Evolutionary conservation across 352 stramenopile species (phyloP), one percentile per base, ranked within the genome.

Genomic region (Phytophthora meadii): DNA sequence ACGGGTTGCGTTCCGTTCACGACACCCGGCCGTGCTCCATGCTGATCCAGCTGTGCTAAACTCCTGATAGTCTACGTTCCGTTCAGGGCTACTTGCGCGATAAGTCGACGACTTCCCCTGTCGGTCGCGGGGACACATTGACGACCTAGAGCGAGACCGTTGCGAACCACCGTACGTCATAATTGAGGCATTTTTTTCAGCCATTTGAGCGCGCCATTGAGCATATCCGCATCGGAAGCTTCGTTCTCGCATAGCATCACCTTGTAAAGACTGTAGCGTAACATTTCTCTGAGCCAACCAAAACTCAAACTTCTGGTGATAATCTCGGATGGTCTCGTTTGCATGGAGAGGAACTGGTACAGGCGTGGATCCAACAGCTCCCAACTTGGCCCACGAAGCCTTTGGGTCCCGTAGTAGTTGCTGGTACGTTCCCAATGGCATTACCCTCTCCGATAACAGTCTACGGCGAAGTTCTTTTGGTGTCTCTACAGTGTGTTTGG

Each of bases 301-400:
- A 25, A 72, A 72, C 32, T 72, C 40, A n/a, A 72, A 72, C n/a
- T 69, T 68, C 24, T 68, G 58, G 25, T 65, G 60, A 24, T 72
- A 72, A 22, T 72, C 65, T n/a, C n/a, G n/a, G n/a, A n/a, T n/a
- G n/a, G n/a, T n/a, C n/a, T 72, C 59, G 10, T 44, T 52, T 2
- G 12, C 1, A 7, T 52, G 39, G 10, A 69, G 32, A 32, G 65
- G 65, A 4, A 72, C 53, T n/a, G 65, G 59, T 37, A 72, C 68
- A 10, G 51, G 52, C 39, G 45, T 69, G 10, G 7, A 34, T 9
- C 30, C 15, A n/a, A 1, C 27, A 1, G 17, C n/a, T 30, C 22
- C n/a, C 14, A 14, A 30, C 30, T 65, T 69, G 39, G 17, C 12
- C 50, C 37, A 72, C 1, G 58, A 25, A 8, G 64, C 68, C 17